Conservation (phyloP, 2,329 filamentous ascomycete genomes). For the Diaporthe batatas region DNA sequence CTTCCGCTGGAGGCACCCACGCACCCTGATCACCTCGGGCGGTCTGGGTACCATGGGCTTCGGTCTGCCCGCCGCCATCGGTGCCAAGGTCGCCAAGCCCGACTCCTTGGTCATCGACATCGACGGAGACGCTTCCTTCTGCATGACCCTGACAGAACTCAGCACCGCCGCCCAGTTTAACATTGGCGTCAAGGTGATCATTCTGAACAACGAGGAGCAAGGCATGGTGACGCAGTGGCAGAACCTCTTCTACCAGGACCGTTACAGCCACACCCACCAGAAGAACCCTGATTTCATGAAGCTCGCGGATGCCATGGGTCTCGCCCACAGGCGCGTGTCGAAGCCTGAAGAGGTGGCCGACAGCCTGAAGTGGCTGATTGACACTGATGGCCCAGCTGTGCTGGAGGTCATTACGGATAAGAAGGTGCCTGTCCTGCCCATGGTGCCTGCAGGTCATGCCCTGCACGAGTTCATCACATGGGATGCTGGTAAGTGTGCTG, state of each 20-base stretch:
- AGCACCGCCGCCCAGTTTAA: slow-evolving; percentile 95
- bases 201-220: slow-evolving; percentile 97
- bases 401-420: slow-evolving; percentile 93
- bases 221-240: slow-evolving; percentile 99
- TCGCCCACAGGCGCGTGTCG: slow-evolving; percentile 78
- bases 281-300: slow-evolving; percentile 97
- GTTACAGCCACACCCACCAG: slow-evolving; percentile 93
- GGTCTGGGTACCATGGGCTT: slow-evolving; percentile 97
- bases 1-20: slow-evolving; percentile 92
- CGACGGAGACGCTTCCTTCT: slow-evolving; percentile 98
- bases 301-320: slow-evolving; percentile 89
- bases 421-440: slow-evolving; percentile 95
- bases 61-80: slow-evolving; percentile 93
- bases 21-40: slow-evolving; percentile 96
- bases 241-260: slow-evolving; percentile 95
- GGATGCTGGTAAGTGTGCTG: slow-evolving; percentile 74
- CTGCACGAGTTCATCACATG: slow-evolving; percentile 95
- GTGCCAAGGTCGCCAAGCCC: slow-evolving; percentile 84
- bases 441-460: slow-evolving; percentile 90
- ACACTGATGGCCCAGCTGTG: slow-evolving; percentile 90
- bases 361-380: slow-evolving; percentile 88
- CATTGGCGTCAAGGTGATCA: slow-evolving; percentile 94
- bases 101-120: slow-evolving; percentile 94
- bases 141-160: slow-evolving; percentile 97
- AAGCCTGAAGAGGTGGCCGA: slow-evolving; percentile 84